phyloP scores from a whole-genome alignment of 2,329 filamentous ascomycete species.

The Tolypocladium tundrense region DNA sequence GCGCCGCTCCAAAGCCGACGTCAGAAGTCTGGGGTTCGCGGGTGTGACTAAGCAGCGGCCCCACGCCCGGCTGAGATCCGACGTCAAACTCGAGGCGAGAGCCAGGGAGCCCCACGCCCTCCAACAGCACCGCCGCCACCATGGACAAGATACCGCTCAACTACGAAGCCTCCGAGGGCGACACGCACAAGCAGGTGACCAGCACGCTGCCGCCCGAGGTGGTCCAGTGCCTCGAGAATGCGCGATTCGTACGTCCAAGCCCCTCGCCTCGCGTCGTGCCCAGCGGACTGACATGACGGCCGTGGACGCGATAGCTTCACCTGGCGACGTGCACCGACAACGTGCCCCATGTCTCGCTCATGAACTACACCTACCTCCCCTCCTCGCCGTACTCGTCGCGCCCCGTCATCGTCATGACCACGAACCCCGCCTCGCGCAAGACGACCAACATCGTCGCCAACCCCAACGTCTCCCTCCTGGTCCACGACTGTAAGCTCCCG shows the following conservation, averaged over 20 bases:
- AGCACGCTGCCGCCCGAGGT: constrained; percentile 72
- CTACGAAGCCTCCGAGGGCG: constrained; percentile 64
- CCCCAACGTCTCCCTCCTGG: constrained; percentile 82
- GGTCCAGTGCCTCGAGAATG: constrained; percentile 83
- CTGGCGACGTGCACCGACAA: constrained; percentile 82
- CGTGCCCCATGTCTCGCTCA: constrained; percentile 84
- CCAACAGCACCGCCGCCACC: background rate
- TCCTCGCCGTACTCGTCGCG: constrained; percentile 55
- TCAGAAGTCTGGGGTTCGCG: constrained; percentile 1
- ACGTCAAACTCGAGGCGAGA: too few species aligned
- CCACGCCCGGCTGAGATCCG: background rate
- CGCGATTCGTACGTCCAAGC: constrained; percentile 64
- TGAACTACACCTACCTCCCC: constrained; percentile 98
- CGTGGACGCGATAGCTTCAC: constrained; percentile 57
- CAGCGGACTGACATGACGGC: background rate
- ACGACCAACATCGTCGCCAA: constrained; percentile 75
- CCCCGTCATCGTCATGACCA: constrained; percentile 96
- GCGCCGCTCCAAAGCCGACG: constrained; percentile 1
- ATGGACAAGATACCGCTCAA: constrained; percentile 62
- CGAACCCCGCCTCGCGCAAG: constrained; percentile 68
- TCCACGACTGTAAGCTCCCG: constrained; percentile 64
- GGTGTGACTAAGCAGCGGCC: background rate
- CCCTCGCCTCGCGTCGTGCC: constrained; percentile 5
- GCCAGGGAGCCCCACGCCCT: background rate
- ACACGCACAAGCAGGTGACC: constrained; percentile 60